Conservation (phyloP, 768 basidiomycete genomes). For the Mycena venus region DNA sequence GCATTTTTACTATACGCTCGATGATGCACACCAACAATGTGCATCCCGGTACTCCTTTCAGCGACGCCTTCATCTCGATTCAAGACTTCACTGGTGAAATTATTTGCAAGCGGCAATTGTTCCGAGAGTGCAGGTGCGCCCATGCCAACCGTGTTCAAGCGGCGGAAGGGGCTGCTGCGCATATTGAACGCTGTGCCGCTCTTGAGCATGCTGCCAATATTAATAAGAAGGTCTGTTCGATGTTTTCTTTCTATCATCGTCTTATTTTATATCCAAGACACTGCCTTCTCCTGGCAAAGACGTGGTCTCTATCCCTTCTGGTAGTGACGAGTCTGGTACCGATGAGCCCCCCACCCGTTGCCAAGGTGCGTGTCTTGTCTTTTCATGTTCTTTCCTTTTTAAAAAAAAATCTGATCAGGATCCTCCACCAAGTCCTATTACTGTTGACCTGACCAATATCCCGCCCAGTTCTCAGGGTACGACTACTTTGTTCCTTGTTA, state of each 20-base stretch:
- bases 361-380: not conserved
- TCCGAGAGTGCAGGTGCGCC: not conserved
- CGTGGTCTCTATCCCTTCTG: not conserved
- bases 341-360: not conserved
- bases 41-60: not conserved
- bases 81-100: conserved; percentile 12
- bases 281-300: not conserved
- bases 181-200: not conserved
- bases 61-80: not conserved
- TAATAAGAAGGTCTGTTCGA: not conserved
- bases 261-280: not conserved
- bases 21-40: not conserved
- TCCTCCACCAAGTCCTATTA: no score
- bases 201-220: not conserved
- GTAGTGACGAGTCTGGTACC: not conserved
- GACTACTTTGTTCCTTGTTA: no score
- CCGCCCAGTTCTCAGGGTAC: no score
- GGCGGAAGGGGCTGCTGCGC: not conserved
- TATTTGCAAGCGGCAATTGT: not conserved
- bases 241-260: not conserved
- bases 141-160: not conserved
- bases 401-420: not conserved
- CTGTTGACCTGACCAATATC: no score
- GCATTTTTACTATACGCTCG: not conserved
- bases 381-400: not conserved